A percentile compares a stretch with the other conserved stretches of the same genome.
phyloP scores from a whole-genome alignment of 1,139 yeast species.

The Wickerhamiella infanticola region DNA sequence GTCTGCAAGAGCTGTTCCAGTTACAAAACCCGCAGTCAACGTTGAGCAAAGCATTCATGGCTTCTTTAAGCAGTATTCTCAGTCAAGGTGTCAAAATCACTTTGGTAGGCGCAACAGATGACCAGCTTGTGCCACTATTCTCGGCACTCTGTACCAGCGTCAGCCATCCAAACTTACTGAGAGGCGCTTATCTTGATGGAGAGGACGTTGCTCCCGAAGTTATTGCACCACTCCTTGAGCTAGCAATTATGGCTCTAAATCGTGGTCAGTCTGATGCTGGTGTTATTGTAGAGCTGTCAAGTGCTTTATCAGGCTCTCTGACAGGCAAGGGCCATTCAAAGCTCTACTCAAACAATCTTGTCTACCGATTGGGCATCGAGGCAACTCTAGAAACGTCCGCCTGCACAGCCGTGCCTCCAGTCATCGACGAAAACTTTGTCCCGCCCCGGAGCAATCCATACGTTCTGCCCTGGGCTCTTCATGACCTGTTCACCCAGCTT shows the following conservation, averaged over 20 bases:
- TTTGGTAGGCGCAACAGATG: constrained; percentile 78
- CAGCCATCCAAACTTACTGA: constrained; percentile 74
- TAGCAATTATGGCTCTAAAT: constrained; percentile 29
- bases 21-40: constrained; percentile 61
- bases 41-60: constrained; percentile 57
- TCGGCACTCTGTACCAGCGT: constrained; percentile 74
- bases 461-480: constrained; percentile 80
- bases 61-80: constrained; percentile 48
- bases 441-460: constrained; percentile 51
- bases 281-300: constrained; percentile 60
- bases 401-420: constrained; percentile 19
- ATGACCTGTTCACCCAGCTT: constrained; percentile 55
- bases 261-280: constrained; percentile 27
- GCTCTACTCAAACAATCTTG: constrained; percentile 71
- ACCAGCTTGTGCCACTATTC: constrained; percentile 82
- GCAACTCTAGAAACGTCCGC: constrained; percentile 66
- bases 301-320: constrained; percentile 71
- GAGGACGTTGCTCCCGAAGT: constrained; percentile 39
- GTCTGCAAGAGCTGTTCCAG: constrained; percentile 71
- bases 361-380: constrained; percentile 64
- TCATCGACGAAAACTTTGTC: constrained; percentile 15
- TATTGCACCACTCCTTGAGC: constrained; percentile 34
- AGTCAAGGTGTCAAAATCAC: constrained; percentile 60
- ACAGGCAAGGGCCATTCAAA: constrained; percentile 93
- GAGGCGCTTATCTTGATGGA: constrained; percentile 81